phyloP scores from a whole-genome alignment of 805 yeast species.

The Wickerhamomyces alni region DNA sequence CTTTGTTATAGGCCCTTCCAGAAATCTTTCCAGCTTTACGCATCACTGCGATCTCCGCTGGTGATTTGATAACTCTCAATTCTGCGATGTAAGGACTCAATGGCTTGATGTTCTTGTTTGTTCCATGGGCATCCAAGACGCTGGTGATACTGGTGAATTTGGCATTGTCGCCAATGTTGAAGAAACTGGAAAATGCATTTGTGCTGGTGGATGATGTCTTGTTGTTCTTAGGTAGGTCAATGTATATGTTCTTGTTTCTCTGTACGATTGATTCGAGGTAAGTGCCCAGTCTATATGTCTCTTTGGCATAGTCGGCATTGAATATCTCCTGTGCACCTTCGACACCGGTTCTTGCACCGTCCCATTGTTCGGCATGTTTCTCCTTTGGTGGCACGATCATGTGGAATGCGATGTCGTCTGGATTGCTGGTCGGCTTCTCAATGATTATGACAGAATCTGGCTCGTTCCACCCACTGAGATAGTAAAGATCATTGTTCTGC shows the following conservation, averaged over 20 bases:
- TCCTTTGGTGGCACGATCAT: slow-evolving; percentile 86
- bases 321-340: slow-evolving; percentile 77
- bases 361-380: slow-evolving; percentile 82
- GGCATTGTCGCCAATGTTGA: slow-evolving; percentile 21
- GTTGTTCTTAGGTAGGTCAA: slow-evolving; percentile 37
- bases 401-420: slow-evolving; percentile 56
- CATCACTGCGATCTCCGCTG: slow-evolving; percentile 72
- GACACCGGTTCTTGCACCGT: slow-evolving; percentile 85
- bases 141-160: slow-evolving; percentile 23
- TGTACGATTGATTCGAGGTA: slow-evolving; percentile 43
- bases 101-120: slow-evolving; percentile 35
- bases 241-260: slow-evolving; percentile 46
- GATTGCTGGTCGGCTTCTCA: slow-evolving; percentile 50
- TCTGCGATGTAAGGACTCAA: slow-evolving; percentile 37
- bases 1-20: slow-evolving; percentile 76
- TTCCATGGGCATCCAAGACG: slow-evolving; percentile 18
- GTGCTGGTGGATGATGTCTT: slow-evolving; percentile 12
- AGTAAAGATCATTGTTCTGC: slow-evolving; percentile 84
- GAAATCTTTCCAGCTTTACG: slow-evolving; percentile 78
- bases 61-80: slow-evolving; percentile 67
- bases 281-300: slow-evolving; percentile 36
- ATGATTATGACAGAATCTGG: slow-evolving; percentile 70
- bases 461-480: slow-evolving; percentile 89
- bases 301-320: slow-evolving; percentile 75
- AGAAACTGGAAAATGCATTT: slow-evolving; percentile 24